A percentile compares a stretch with the other conserved stretches of the same genome.
phyloP scores from a whole-genome alignment of 2,329 filamentous ascomycete species.

The Metarhizium brunneum region DNA sequence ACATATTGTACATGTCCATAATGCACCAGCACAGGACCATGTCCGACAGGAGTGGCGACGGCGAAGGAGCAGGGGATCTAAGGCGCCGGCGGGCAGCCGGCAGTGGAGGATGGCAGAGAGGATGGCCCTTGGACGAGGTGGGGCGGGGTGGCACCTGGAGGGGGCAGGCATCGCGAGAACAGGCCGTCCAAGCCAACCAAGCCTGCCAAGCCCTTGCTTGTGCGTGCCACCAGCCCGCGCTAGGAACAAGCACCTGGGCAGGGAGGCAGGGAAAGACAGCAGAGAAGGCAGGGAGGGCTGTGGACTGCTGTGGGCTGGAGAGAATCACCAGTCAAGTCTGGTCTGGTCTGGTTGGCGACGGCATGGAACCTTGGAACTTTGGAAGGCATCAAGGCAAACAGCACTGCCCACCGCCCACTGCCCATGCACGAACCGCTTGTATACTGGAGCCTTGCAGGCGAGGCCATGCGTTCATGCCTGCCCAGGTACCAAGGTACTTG shows the following conservation, averaged over 20 bases:
- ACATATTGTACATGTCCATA: too few relatives aligned
- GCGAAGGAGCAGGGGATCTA: neutral
- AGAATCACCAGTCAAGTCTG: too few relatives aligned
- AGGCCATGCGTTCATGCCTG: too few relatives aligned
- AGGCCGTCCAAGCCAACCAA: neutral
- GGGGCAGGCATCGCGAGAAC: neutral
- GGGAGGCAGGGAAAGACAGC: neutral
- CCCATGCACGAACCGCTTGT: too few relatives aligned
- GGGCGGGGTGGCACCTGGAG: neutral
- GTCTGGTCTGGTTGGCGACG: too few relatives aligned
- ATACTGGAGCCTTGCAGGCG: too few relatives aligned
- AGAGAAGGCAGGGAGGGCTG: neutral
- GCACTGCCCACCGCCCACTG: too few relatives aligned
- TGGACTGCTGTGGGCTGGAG: too few relatives aligned
- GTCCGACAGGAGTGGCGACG: slow-evolving; percentile 1
- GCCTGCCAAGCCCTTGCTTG: neutral
- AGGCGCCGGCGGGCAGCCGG: neutral
- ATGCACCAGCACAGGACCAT: neutral
- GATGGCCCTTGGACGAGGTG: neutral
- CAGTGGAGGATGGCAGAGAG: neutral
- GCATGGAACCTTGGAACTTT: too few relatives aligned
- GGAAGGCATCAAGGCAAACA: too few relatives aligned
- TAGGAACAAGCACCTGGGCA: neutral
- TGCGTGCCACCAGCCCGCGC: neutral
- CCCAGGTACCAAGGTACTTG: too few relatives aligned